Percentiles rank a stretch among this genome's conserved stretches.
Evolutionary conservation across 2,329 filamentous ascomycete genomes (phyloP).

Genomic region (Teratosphaeria nubilosa): DNA sequence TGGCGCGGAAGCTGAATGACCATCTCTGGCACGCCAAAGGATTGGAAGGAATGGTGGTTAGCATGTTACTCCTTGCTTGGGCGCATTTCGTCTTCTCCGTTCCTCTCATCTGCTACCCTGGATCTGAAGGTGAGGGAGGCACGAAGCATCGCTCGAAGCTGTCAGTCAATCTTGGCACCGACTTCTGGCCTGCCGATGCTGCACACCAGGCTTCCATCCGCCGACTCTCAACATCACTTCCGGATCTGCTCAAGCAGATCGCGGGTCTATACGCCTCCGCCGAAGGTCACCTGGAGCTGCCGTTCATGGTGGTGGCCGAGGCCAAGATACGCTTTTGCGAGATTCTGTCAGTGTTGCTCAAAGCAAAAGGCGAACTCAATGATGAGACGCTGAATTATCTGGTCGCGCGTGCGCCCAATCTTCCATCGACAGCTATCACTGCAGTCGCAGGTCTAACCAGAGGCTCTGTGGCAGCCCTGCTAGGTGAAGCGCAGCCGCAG

Average conservation of each 20-base stretch:
- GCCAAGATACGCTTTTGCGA: slow-evolving; percentile 64
- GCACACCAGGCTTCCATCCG: slow-evolving; percentile 28
- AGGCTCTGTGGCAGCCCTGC: slow-evolving; percentile 10
- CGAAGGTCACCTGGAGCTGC: slow-evolving; percentile 54
- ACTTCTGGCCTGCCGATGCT: slow-evolving; percentile 10
- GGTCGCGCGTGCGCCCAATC: neutral
- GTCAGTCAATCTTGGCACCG: slow-evolving; percentile 8
- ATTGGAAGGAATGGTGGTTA: slow-evolving; percentile 75
- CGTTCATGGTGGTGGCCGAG: slow-evolving; percentile 62
- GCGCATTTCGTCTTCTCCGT: slow-evolving; percentile 72
- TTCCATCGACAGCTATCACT: neutral
- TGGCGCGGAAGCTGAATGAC: slow-evolving; percentile 71
- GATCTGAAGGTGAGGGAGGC: slow-evolving; percentile 15
- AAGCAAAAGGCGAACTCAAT: slow-evolving; percentile 54
- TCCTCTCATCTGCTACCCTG: slow-evolving; percentile 26
- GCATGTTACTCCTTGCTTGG: slow-evolving; percentile 76
- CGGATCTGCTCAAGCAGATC: slow-evolving; percentile 66
- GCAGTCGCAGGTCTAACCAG: slow-evolving; percentile 16
- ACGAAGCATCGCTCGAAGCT: slow-evolving; percentile 15
- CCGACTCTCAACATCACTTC: slow-evolving; percentile 49
- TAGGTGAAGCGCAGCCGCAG: slow-evolving; percentile 13
- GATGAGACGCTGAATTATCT: slow-evolving; percentile 41
- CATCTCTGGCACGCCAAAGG: slow-evolving; percentile 97
- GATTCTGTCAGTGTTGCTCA: slow-evolving; percentile 56
- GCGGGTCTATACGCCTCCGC: slow-evolving; percentile 59